Evolutionary conservation across 768 basidiomycete genomes (phyloP).

Genomic region (Auriculariales sp.): DNA sequence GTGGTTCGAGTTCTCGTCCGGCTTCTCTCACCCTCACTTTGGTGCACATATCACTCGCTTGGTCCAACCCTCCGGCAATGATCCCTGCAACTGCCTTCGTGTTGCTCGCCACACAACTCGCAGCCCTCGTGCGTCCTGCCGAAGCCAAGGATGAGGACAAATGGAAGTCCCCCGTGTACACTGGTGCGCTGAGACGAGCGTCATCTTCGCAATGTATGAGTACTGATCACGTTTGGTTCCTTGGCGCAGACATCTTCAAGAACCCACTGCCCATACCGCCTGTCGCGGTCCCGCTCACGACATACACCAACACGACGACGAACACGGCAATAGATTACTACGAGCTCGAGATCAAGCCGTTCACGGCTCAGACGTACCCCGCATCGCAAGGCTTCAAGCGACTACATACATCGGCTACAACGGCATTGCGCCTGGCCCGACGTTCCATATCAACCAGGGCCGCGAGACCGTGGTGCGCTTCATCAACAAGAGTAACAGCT

Average conservation of each 20-base stretch:
- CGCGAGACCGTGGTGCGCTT: not conserved
- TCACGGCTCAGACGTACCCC: not conserved
- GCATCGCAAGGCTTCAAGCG: not conserved
- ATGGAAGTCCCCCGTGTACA: not conserved
- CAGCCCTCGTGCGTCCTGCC: too few species aligned
- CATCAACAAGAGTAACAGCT: not conserved
- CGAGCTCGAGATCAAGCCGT: not conserved
- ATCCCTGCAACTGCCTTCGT: too few species aligned
- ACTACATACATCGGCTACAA: not conserved
- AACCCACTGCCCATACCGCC: not conserved
- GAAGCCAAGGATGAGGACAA: not conserved
- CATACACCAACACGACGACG: not conserved
- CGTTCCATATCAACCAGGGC: not conserved
- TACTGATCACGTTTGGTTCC: too few species aligned
- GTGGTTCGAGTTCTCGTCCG: too few species aligned
- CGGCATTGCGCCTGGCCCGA: not conserved
- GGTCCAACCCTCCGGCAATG: too few species aligned
- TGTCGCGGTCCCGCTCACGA: not conserved
- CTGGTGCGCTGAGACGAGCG: not conserved
- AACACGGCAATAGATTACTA: not conserved
- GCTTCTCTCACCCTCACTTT: too few species aligned
- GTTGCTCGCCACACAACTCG: too few species aligned
- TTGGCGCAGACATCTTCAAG: not conserved
- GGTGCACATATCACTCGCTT: too few species aligned
- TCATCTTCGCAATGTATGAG: too few species aligned